Base-by-base conservation (phyloP, 2,329 filamentous ascomycete species). In the Cyclaneusma minus region DNA sequence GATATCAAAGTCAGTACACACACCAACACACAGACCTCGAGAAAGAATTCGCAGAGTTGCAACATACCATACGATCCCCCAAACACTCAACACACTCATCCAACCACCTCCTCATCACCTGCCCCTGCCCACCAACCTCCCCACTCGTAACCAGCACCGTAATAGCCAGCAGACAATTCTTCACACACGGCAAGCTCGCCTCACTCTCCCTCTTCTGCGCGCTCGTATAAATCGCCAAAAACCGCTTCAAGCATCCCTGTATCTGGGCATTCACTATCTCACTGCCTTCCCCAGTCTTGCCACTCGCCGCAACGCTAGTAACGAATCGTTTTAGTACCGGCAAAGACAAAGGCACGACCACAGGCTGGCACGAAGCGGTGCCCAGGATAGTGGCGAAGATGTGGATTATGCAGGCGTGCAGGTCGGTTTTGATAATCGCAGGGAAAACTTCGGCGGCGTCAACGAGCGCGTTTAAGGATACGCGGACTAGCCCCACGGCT, bases 381-480 rank as follows among this genome's bases (percentile, higher is more conserved):
- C 81, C 79, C 8, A 98, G 66, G 30, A 93, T 89, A 1, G 84
- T 93, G 28, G 82, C 79, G 46, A 95, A 94, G 29, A 95, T 93
- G 55, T 98, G 85, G 25, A 98, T 68, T 38, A 95, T 93, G 44
- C 87, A 95, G 20, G 89, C 87, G 45, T 95, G 84, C 5, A 98
- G 64, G 48, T 98, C 89, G 7, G 84, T 87, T 47, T 89, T 89
- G 58, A 98, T 98, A 41, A 98, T 85, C 3, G 81, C 73, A 0
- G 91, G 91, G 53, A 98, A 98, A 10, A 95, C 84, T 34, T 91
- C 82, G 5, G 89, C 85, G 1, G 89, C 85, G 44, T 95, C 83
- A 3, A 95, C 89, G 2, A 98, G 68, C 2, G 89, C 82, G 32
- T 85, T 79, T 2, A 98, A 62, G 1, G 83, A 76, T 2, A 79